Percentiles rank a stretch among this genome's conserved stretches.
These are phyloP conservation scores for Pulveroboletus frians DNA, from an alignment of 768 basidiomycete genomes.

Conservation along the genomic window DNA sequence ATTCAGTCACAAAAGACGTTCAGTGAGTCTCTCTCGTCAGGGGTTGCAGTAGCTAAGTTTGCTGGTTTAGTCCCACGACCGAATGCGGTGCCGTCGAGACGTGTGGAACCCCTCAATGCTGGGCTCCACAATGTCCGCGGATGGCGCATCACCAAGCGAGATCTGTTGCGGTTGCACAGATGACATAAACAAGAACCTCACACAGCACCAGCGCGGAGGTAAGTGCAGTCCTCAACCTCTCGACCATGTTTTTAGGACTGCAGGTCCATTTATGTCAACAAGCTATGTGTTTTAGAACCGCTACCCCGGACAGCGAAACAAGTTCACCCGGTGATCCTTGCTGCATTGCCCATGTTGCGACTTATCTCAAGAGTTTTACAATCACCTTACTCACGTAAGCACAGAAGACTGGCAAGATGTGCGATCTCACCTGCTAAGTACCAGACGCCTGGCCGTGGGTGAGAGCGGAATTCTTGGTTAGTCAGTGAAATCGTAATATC, in stretches of 20 bases:
- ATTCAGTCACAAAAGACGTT: background rate
- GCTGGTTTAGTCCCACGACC: background rate
- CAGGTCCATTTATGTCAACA: background rate
- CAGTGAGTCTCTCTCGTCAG: background rate
- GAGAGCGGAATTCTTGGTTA: constrained; percentile 3
- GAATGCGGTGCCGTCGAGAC: background rate
- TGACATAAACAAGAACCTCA: constrained; percentile 3
- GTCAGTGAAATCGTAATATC: constrained; percentile 8
- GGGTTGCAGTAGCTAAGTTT: background rate
- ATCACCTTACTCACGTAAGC: constrained; percentile 3
- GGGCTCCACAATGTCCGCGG: background rate
- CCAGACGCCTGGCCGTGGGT: background rate
- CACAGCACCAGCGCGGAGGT: background rate
- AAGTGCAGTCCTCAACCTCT: background rate
- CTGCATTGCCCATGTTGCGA: background rate
- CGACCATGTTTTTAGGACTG: background rate
- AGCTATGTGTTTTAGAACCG: background rate
- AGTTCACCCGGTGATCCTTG: background rate
- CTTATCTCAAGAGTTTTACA: background rate
- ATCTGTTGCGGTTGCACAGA: background rate
- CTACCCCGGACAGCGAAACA: background rate
- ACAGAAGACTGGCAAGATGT: background rate
- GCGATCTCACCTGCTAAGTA: background rate
- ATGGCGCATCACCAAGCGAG: background rate
- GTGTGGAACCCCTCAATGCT: background rate